These are phyloP conservation scores for Acacia confusa DNA, from an alignment of 306 rosid species.

Conservation along the genomic window DNA sequence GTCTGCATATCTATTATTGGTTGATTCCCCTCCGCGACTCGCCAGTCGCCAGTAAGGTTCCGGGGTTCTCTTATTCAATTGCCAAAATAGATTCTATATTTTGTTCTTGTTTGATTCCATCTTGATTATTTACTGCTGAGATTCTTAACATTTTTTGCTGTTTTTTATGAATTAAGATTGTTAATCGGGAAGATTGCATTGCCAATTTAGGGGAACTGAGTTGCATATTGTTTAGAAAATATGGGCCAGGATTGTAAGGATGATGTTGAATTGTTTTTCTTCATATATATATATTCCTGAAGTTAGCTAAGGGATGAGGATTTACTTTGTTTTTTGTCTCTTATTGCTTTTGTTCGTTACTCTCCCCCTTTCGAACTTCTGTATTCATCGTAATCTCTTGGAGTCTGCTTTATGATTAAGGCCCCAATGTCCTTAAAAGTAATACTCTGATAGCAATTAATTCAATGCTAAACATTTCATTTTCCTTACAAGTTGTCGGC, in stretches of 20 bases:
- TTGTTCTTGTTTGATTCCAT: background rate
- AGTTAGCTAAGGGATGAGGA: background rate
- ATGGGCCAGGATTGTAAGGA: background rate
- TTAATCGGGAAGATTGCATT: background rate
- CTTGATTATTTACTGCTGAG: background rate
- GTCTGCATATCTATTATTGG: background rate
- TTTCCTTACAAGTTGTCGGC: background rate
- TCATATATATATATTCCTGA: background rate
- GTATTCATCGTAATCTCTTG: background rate
- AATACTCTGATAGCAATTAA: background rate
- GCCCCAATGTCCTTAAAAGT: background rate
- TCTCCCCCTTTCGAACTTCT: background rate
- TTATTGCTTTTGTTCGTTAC: background rate
- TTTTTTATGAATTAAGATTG: background rate
- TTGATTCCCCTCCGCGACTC: background rate
- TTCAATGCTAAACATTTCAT: background rate
- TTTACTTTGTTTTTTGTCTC: background rate
- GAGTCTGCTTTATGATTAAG: background rate
- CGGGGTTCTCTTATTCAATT: background rate
- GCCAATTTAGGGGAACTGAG: background rate
- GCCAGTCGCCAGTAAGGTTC: background rate
- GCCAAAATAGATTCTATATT: background rate
- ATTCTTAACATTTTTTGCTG: background rate
- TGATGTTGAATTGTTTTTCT: background rate
- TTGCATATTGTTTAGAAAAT: background rate